These are phyloP conservation scores for Solanum paucissectum DNA, from an alignment of 257 asterid species.

Conservation along the genomic window DNA sequence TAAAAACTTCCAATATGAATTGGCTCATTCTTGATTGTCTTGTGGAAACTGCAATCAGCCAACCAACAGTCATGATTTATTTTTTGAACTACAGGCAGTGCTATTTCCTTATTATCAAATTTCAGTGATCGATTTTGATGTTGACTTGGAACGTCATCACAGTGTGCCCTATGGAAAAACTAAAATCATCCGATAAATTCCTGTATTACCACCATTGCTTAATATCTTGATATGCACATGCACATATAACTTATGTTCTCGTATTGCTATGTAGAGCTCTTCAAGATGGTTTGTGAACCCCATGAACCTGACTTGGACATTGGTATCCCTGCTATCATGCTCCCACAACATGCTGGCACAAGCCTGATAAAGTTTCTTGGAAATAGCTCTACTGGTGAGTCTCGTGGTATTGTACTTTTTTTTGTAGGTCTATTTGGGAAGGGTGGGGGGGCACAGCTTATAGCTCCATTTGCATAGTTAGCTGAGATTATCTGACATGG, in stretches of 20 bases:
- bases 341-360: constrained; percentile 81
- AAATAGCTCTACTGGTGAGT: constrained; percentile 56
- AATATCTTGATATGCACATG: neutral
- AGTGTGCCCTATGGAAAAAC: neutral
- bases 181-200: neutral
- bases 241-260: neutral
- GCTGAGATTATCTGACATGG: neutral
- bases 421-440: neutral
- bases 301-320: constrained; percentile 56
- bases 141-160: neutral
- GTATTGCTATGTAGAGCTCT: constrained; percentile 50
- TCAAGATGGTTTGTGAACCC: constrained; percentile 97
- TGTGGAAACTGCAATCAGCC: neutral
- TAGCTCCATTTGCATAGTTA: neutral
- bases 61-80: neutral
- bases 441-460: neutral
- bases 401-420: neutral
- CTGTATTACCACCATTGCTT: neutral
- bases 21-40: neutral
- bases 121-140: neutral
- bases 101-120: neutral
- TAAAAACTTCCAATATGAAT: neutral
- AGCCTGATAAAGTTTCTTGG: constrained; percentile 36
- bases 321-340: constrained; percentile 86
- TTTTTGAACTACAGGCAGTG: neutral